These are phyloP conservation scores for Penicillium sp. DNA, from an alignment of 2,329 filamentous ascomycete species.

Conservation along the genomic window DNA sequence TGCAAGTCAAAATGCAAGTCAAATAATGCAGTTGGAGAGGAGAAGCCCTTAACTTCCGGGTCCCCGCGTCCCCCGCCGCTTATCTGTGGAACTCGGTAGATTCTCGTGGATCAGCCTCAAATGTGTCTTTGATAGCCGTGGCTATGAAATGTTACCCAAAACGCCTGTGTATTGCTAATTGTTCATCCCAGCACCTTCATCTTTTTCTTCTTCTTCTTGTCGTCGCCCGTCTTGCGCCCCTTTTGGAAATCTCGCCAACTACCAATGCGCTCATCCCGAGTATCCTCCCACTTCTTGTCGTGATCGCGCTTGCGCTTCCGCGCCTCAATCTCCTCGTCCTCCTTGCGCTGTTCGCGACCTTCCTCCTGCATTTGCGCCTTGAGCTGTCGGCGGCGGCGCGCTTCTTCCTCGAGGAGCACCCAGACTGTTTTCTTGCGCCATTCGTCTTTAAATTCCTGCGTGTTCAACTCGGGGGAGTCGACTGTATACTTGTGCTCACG, in stretches of 20 bases:
- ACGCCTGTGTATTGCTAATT: conserved; percentile 6
- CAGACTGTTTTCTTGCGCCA: conserved; percentile 90
- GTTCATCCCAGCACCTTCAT: conserved; percentile 51
- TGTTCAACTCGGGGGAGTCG: conserved; percentile 80
- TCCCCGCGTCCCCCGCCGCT: conserved; percentile 8
- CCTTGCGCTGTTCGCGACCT: conserved; percentile 80
- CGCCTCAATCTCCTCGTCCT: conserved; percentile 80
- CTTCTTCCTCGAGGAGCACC: conserved; percentile 91
- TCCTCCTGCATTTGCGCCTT: conserved; percentile 97
- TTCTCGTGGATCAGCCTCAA: conserved; percentile 5
- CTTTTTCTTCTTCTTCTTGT: conserved; percentile 62
- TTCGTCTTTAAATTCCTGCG: conserved; percentile 75
- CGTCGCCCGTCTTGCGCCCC: conserved; percentile 56
- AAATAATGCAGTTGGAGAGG: not conserved
- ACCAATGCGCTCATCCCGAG: conserved; percentile 83
- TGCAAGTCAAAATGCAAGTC: not conserved
- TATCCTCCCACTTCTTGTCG: conserved; percentile 94
- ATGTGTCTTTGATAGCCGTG: not conserved
- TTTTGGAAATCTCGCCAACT: conserved; percentile 95
- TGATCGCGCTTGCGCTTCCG: conserved; percentile 86
- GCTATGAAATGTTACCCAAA: not conserved
- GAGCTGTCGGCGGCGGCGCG: conserved; percentile 77
- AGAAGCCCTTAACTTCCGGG: not conserved
- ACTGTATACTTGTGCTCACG: conserved; percentile 91
- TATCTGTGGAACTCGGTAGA: conserved; percentile 15